Evolutionary conservation across 768 basidiomycete genomes (phyloP).

Genomic region (Dictyophora rubrovolvata): DNA sequence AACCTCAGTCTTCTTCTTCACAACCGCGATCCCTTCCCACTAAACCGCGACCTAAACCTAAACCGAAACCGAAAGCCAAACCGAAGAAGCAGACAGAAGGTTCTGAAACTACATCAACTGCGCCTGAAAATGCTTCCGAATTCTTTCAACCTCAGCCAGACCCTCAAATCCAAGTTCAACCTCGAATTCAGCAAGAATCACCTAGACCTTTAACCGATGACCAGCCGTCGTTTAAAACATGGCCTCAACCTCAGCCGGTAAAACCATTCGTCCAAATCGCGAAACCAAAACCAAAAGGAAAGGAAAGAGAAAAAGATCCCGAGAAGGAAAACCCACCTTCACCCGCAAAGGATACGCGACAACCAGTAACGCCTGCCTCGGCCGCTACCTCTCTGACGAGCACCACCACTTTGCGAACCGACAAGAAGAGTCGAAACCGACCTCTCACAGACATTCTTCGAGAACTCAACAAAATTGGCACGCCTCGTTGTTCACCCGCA

Average conservation of each 20-base stretch:
- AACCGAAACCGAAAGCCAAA: background rate
- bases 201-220: no score
- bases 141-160: background rate
- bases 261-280: no score
- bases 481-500: slow-evolving; percentile 49
- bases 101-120: background rate
- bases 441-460: slow-evolving; percentile 6
- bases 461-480: slow-evolving; percentile 14
- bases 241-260: no score
- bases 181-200: no score
- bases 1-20: background rate
- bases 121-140: no score
- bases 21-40: background rate
- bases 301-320: background rate
- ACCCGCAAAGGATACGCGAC: background rate
- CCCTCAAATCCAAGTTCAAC: background rate
- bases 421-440: background rate
- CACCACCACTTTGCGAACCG: no score
- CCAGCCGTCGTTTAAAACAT: no score
- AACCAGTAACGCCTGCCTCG: no score
- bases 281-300: no score
- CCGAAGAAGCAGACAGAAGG: background rate
- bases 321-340: background rate
- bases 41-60: background rate
- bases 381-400: no score